These are phyloP conservation scores for Penicillium aurantiogriseum DNA, from an alignment of 2,329 filamentous ascomycete genomes.

Conservation along the genomic window DNA sequence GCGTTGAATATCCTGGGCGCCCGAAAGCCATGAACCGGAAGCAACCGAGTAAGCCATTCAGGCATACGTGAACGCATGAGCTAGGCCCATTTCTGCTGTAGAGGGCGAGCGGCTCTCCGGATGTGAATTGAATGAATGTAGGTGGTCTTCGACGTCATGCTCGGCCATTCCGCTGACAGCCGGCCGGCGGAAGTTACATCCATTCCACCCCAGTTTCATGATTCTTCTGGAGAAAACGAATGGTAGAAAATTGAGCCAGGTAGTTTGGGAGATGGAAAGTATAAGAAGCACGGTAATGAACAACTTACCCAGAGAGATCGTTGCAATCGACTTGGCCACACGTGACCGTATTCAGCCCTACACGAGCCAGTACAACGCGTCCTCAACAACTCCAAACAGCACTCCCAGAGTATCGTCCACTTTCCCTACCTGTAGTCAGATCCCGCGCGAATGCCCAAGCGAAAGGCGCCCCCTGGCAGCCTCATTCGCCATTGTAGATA, in stretches of 20 bases:
- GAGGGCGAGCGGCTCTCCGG: background rate
- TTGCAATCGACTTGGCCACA: background rate
- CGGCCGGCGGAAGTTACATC: conserved; percentile 1
- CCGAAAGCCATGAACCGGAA: no score
- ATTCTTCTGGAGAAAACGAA: background rate
- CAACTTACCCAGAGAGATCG: no score
- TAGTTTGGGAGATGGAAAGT: background rate
- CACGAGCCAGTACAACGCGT: background rate
- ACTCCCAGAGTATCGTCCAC: background rate
- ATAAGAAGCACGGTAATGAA: background rate
- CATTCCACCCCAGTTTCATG: background rate
- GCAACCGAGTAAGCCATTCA: no score
- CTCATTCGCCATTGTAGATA: no score
- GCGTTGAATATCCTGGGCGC: background rate
- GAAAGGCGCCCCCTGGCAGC: background rate
- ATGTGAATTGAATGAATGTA: background rate
- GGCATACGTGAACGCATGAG: background rate
- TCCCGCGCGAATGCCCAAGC: background rate
- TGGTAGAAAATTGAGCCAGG: background rate
- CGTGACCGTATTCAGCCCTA: conserved; percentile 1
- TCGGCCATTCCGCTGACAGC: conserved; percentile 6
- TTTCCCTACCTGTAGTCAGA: background rate
- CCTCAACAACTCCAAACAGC: background rate
- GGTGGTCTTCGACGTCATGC: conserved; percentile 3
- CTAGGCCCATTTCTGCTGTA: background rate